These are phyloP conservation scores for Avena eriantha DNA, from an alignment of 176 grass and related monocot genomes.

Conservation along the genomic window DNA sequence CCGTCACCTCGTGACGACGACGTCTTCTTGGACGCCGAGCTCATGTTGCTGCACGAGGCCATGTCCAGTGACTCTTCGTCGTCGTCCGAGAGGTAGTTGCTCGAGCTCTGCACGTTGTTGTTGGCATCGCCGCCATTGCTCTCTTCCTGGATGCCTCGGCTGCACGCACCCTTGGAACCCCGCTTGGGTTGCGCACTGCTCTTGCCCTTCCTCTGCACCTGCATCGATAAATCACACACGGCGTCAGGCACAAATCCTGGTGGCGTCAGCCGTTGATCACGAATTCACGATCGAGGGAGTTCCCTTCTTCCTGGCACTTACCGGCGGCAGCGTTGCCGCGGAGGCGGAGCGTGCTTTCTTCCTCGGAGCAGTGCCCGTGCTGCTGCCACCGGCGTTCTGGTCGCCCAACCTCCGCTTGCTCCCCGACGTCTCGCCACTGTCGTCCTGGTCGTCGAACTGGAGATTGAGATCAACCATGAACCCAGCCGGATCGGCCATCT, in stretches of 20 bases:
- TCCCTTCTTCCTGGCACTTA: conserved; percentile 36
- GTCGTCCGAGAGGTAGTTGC: conserved; percentile 69
- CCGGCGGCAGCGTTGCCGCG: conserved; percentile 22
- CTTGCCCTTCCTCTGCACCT: conserved; percentile 64
- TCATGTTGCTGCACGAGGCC: conserved; percentile 57
- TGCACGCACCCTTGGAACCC: conserved; percentile 53
- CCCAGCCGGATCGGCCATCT: conserved; percentile 43
- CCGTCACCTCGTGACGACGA: conserved; percentile 34
- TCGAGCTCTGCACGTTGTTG: conserved; percentile 59
- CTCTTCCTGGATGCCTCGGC: conserved; percentile 54
- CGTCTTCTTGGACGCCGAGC: conserved; percentile 65
- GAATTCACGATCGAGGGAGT: conserved; percentile 7
- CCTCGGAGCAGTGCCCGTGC: conserved; percentile 37
- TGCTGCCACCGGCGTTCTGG: conserved; percentile 41
- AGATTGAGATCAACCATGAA: conserved; percentile 63
- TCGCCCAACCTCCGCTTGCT: conserved; percentile 61
- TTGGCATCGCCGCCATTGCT: conserved; percentile 40
- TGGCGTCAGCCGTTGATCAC: neutral
- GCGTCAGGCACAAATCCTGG: conserved; percentile 32
- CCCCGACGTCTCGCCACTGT: neutral
- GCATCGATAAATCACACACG: neutral
- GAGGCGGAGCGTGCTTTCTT: conserved; percentile 53
- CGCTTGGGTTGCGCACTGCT: conserved; percentile 57
- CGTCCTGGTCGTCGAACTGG: conserved; percentile 54
- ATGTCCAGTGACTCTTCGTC: conserved; percentile 69